Evolutionary conservation across 495 filamentous ascomycete species (phyloP).

Genomic region (Xylaria venustula): DNA sequence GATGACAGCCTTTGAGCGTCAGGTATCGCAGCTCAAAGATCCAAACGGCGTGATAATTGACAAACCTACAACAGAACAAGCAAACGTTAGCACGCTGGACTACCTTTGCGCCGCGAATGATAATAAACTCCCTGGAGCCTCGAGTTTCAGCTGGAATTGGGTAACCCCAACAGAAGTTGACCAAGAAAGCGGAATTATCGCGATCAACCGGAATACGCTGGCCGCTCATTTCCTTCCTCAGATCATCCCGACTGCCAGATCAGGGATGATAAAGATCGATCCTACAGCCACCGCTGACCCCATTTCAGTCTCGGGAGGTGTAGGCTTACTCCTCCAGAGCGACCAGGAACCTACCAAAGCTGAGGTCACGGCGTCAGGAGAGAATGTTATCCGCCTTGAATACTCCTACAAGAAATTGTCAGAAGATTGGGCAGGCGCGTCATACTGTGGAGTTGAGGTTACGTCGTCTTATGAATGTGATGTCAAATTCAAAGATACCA

Average conservation of each 20-base stretch:
- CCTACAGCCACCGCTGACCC: neutral
- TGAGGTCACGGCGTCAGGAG: neutral
- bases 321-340: neutral
- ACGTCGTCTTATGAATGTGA: neutral
- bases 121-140: neutral
- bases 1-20: constrained; percentile 3
- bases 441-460: neutral
- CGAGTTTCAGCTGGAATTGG: constrained; percentile 4
- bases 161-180: neutral
- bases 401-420: neutral
- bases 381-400: neutral
- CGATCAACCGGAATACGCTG: neutral
- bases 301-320: neutral
- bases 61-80: neutral
- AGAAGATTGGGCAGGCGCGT: neutral
- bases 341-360: neutral
- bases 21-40: constrained; percentile 1
- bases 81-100: neutral
- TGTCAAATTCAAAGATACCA: neutral
- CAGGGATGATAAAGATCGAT: neutral
- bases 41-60: neutral
- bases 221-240: neutral
- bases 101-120: neutral
- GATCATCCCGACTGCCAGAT: neutral
- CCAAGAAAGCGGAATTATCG: neutral